Evolutionary conservation across 1,284 basidiomycete species (phyloP).

Genomic region (Malassezia furfur): DNA sequence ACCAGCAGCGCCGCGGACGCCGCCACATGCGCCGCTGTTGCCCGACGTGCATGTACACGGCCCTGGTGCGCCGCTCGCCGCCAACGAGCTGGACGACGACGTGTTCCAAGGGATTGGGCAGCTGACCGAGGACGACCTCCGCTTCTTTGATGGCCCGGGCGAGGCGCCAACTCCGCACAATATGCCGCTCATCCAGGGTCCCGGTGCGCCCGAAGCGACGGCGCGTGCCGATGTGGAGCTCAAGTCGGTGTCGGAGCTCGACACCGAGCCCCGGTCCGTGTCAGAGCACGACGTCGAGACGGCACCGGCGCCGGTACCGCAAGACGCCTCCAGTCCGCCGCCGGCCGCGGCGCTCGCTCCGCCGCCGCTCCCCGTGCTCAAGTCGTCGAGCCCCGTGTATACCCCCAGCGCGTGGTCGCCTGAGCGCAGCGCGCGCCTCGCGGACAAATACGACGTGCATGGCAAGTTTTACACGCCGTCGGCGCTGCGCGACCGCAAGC

Average conservation of each 20-base stretch:
- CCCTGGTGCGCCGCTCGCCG: neutral
- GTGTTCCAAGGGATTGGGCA: conserved; percentile 13
- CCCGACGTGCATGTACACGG: neutral
- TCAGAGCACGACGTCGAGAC: too few species aligned
- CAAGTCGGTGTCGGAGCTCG: too few species aligned
- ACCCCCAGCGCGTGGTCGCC: neutral
- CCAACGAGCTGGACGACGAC: neutral
- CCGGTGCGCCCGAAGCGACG: neutral
- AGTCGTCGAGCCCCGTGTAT: neutral
- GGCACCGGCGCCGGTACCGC: too few species aligned
- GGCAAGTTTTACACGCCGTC: conserved; percentile 13
- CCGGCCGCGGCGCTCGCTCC: too few species aligned
- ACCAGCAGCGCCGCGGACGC: neutral
- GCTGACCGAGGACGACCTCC: conserved; percentile 16
- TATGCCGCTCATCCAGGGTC: neutral
- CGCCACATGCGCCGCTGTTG: neutral
- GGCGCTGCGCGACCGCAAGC: neutral
- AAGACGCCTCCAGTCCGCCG: neutral
- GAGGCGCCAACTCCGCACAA: neutral
- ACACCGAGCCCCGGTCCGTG: too few species aligned
- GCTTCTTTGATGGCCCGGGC: conserved; percentile 9
- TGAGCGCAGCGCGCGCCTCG: neutral
- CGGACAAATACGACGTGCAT: conserved; percentile 15
- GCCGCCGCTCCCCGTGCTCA: neutral
- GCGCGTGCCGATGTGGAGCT: too few species aligned